Evolutionary conservation across 31 red algal species (phyloP), one percentile per base, ranked within the genome.

Genomic region (Odonthalia washingtoniensis): DNA sequence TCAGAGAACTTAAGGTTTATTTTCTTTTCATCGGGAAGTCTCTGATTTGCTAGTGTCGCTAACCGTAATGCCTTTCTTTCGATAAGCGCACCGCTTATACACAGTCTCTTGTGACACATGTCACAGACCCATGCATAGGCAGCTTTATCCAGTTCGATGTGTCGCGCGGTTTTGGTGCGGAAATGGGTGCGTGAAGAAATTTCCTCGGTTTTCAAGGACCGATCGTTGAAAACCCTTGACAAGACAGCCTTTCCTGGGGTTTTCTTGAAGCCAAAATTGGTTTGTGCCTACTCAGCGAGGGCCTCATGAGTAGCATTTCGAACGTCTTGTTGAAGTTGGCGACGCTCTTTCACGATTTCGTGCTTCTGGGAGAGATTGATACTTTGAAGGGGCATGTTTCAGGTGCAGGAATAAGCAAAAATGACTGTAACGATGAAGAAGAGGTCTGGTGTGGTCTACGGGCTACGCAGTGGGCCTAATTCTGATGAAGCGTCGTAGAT

Each of bases 111-210:
- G 24, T 39, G 2, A 9, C 32, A 76, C 32, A 45, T 39, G 26
- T 30, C 40, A 33, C 16, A 44, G 16, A 76, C 26, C 73, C 38
- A 76, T 3, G 39, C 34, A 44, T 27, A 44, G 1, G 44, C 16
- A 45, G 73, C 73, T 24, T 45, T 76, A 33, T 76, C 73, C 39
- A 76, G 32, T 44, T 76, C 37, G 32, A 44, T 16, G 24, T 43
- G 44, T 39, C 30, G 40, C 5, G 40, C 37, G 32, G 37, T 18
- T 2, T 40, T 39, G 38, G 38, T 45, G 38, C 73, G 5, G 24
- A 27, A 44, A 45, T 4, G 37, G 44, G 37, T 44, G 39, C 2
- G 2, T 34, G 5, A 17, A 3, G 73, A 3, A 43, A 27, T 76
- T 16, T 76, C 40, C 2, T 44, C 30, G 31, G 35, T 74, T 74